Percentiles rank a stretch among this genome's conserved stretches.
These are phyloP conservation scores for Leucosporidium creatinivorum DNA, from an alignment of 768 basidiomycete genomes.

Conservation along the genomic window DNA sequence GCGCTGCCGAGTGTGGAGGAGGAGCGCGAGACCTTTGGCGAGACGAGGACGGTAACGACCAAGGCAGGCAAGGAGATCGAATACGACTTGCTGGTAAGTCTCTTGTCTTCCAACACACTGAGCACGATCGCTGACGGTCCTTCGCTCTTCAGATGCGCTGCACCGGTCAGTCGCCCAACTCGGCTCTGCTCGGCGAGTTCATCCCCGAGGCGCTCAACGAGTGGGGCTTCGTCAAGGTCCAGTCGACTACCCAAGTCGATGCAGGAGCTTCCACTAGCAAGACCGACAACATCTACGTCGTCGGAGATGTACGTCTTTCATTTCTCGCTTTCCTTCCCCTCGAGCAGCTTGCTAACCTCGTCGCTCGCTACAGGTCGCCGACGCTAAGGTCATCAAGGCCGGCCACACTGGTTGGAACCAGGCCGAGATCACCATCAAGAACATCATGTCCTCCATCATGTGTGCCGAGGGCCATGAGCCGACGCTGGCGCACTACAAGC, in stretches of 20 bases:
- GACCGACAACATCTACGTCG: constrained; percentile 30
- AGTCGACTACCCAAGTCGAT: constrained; percentile 31
- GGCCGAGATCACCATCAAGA: constrained; percentile 25
- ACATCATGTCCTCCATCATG: constrained; percentile 6
- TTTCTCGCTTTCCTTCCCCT: background rate
- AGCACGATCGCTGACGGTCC: too few species aligned
- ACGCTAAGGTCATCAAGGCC: constrained; percentile 36
- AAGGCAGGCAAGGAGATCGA: constrained; percentile 7
- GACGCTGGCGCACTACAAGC: constrained; percentile 19
- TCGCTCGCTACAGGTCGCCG: constrained; percentile 26
- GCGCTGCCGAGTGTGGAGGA: constrained; percentile 16
- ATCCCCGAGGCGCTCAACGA: constrained; percentile 28
- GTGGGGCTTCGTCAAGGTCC: constrained; percentile 31
- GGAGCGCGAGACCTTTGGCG: constrained; percentile 11
- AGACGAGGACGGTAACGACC: constrained; percentile 1
- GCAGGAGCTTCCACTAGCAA: constrained; percentile 5
- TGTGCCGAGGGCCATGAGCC: background rate
- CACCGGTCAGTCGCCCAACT: constrained; percentile 39
- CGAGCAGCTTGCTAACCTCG: background rate
- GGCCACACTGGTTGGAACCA: constrained; percentile 38
- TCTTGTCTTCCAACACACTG: too few species aligned
- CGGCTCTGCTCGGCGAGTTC: constrained; percentile 25
- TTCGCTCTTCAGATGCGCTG: constrained; percentile 30
- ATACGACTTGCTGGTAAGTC: constrained; percentile 24
- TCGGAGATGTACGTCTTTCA: constrained; percentile 32